Percentiles rank a stretch among this genome's conserved stretches.
These are phyloP conservation scores for Brasilioporus rufonigricans DNA, from an alignment of 768 basidiomycete species.

Conservation along the genomic window DNA sequence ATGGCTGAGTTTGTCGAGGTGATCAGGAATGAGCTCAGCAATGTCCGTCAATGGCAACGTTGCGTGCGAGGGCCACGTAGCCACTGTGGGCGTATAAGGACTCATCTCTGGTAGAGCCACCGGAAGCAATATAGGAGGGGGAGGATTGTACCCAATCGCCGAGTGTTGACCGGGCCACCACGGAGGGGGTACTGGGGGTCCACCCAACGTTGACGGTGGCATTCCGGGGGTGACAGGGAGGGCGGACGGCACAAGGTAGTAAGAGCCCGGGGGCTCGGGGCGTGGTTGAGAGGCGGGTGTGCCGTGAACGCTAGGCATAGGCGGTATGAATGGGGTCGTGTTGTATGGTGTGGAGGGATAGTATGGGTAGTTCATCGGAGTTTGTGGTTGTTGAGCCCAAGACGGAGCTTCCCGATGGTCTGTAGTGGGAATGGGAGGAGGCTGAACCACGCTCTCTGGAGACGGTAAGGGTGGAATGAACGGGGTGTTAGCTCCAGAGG, in stretches of 20 bases:
- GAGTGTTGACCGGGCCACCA: slow-evolving; percentile 20
- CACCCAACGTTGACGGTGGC: slow-evolving; percentile 6
- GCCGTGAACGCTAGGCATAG: slow-evolving; percentile 26
- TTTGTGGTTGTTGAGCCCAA: slow-evolving; percentile 36
- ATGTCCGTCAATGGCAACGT: too few species aligned
- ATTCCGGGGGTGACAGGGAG: slow-evolving; percentile 26
- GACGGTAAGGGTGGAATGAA: slow-evolving; percentile 40
- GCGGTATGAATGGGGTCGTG: slow-evolving; percentile 38
- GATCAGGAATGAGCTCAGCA: too few species aligned
- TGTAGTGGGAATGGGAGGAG: slow-evolving; percentile 35
- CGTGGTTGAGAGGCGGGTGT: slow-evolving; percentile 25
- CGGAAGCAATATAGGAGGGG: slow-evolving; percentile 26
- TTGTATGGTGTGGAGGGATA: slow-evolving; percentile 41
- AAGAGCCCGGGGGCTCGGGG: slow-evolving; percentile 29
- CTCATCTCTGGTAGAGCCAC: slow-evolving; percentile 16
- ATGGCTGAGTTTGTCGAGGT: too few species aligned
- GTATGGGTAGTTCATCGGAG: slow-evolving; percentile 36
- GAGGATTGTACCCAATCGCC: slow-evolving; percentile 27
- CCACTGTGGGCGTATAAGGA: slow-evolving; percentile 25
- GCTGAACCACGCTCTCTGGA: slow-evolving; percentile 32
- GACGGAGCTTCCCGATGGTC: slow-evolving; percentile 27
- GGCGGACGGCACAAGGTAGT: slow-evolving; percentile 29
- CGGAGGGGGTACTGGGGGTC: slow-evolving; percentile 6
- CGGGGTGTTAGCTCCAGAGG: slow-evolving; percentile 34
- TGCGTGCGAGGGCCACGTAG: slow-evolving; percentile 27